Evolutionary conservation across 2,329 filamentous ascomycete species (phyloP).

Genomic region (Coniella lustricola): DNA sequence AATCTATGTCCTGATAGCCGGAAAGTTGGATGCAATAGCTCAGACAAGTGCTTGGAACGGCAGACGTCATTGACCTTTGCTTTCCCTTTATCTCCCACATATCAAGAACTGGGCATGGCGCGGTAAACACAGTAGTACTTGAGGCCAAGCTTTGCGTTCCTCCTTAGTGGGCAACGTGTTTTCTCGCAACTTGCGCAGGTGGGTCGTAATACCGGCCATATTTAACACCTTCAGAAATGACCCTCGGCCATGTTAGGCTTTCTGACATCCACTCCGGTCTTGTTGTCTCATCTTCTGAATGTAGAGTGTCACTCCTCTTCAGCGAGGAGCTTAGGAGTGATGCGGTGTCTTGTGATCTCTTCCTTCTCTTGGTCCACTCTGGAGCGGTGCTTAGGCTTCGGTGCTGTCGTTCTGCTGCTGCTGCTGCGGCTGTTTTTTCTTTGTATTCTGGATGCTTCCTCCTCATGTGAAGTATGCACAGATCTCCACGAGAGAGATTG

Average conservation of each 20-base stretch:
- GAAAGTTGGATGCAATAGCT: no score
- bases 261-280: background rate
- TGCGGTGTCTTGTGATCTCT: background rate
- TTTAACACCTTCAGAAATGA: background rate
- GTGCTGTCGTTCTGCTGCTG: constrained; percentile 2
- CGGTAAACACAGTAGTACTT: no score
- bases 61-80: no score
- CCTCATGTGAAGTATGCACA: constrained; percentile 34
- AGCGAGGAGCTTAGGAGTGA: background rate
- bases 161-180: no score
- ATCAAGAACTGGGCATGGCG: no score
- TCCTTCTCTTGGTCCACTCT: background rate
- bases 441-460: constrained; percentile 30
- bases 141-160: no score
- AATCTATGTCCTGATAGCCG: background rate
- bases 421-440: no score
- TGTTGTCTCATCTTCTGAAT: background rate
- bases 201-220: no score
- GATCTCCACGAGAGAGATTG: constrained; percentile 33
- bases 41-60: no score
- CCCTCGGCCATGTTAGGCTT: background rate
- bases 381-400: background rate
- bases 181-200: no score
- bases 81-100: no score
- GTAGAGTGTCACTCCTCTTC: background rate